Percentiles rank a stretch among this genome's conserved stretches.
Evolutionary conservation across 371 early-diverging fungal genomes (phyloP).

Genomic region (Blakeslea trispora): DNA sequence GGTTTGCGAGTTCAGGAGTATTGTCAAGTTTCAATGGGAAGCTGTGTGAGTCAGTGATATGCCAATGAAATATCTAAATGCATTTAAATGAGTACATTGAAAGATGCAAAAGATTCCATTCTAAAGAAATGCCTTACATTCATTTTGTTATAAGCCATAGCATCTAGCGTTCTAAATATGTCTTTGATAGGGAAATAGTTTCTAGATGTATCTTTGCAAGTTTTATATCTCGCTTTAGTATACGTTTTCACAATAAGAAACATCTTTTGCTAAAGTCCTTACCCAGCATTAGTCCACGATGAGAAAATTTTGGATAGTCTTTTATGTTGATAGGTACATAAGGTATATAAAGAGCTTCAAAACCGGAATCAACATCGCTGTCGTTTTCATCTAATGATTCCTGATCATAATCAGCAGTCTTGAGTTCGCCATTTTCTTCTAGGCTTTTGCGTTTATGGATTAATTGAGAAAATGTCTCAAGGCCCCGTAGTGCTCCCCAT

Average conservation of each 20-base stretch:
- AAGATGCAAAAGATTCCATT: no score
- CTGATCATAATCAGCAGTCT: constrained; percentile 5
- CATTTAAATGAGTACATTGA: no score
- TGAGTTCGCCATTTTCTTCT: constrained; percentile 5
- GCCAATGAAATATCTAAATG: constrained; percentile 82
- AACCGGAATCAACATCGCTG: constrained; percentile 24
- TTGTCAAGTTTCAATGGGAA: constrained; percentile 59
- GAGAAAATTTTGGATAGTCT: constrained; percentile 69
- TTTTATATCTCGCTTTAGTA: neutral
- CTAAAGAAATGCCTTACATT: no score
- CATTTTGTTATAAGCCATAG: constrained; percentile 60
- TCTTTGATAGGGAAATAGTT: constrained; percentile 72
- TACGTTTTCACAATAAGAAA: no score
- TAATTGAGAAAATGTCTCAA: constrained; percentile 78
- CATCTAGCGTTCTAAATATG: constrained; percentile 57
- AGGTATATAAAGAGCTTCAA: constrained; percentile 40
- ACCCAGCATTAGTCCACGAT: constrained; percentile 74
- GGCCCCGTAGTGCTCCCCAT: constrained; percentile 77
- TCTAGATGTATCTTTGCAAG: constrained; percentile 65
- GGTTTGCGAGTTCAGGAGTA: constrained; percentile 48
- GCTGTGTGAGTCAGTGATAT: constrained; percentile 72
- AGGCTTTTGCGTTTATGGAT: constrained; percentile 38
- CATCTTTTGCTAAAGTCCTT: no score
- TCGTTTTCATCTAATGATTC: constrained; percentile 14
- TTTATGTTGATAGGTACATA: constrained; percentile 64